These are phyloP conservation scores for Scleroderma citrinum DNA, from an alignment of 768 basidiomycete genomes.

Conservation along the genomic window DNA sequence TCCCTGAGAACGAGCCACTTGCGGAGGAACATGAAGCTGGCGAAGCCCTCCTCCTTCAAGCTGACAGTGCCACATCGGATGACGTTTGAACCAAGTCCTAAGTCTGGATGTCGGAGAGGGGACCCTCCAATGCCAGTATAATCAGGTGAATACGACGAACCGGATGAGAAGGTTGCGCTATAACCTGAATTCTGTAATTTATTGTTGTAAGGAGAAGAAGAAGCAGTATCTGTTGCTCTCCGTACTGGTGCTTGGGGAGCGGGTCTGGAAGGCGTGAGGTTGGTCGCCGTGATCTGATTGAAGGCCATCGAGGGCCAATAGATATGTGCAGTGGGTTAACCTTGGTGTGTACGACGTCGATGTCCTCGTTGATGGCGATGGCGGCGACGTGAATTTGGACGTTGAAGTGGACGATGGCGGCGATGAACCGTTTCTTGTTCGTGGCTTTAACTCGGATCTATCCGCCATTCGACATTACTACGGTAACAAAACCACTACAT, in stretches of 20 bases:
- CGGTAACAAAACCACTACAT: conserved; percentile 18
- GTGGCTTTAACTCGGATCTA: too few relatives aligned
- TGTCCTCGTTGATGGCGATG: neutral
- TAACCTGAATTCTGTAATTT: conserved; percentile 52
- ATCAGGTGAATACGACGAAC: conserved; percentile 57
- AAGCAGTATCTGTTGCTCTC: conserved; percentile 35
- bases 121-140: conserved; percentile 82
- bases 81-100: conserved; percentile 35
- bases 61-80: conserved; percentile 70
- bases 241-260: conserved; percentile 66
- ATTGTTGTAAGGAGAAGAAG: conserved; percentile 28
- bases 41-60: conserved; percentile 92
- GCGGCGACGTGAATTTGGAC: neutral
- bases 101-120: conserved; percentile 48
- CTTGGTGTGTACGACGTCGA: neutral
- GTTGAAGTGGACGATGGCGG: neutral
- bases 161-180: conserved; percentile 50
- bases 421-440: too few relatives aligned
- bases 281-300: conserved; percentile 45
- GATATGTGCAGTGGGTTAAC: conserved; percentile 7
- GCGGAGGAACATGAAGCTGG: conserved; percentile 86
- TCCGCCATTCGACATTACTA: conserved; percentile 26
- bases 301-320: conserved; percentile 37
- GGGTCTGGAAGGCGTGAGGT: conserved; percentile 72
- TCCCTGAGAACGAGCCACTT: conserved; percentile 88